phyloP scores from a whole-genome alignment of 495 filamentous ascomycete genomes.

The Xylaria longipes region DNA sequence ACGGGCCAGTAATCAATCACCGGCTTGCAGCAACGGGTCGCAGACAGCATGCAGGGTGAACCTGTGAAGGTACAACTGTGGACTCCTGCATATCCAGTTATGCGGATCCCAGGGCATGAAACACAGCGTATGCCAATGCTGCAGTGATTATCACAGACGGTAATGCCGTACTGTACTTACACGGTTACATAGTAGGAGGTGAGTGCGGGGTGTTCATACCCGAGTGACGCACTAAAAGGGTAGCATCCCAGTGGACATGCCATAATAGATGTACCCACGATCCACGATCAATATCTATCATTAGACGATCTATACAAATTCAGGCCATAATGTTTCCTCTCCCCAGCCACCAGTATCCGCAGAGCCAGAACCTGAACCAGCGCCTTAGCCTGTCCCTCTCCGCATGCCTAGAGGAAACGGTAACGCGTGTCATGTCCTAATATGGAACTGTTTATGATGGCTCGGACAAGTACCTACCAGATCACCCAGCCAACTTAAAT shows the following conservation, averaged over 20 bases:
- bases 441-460: not conserved
- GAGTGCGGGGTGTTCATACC: constrained; percentile 14
- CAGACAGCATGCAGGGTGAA: constrained; percentile 9
- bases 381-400: not conserved
- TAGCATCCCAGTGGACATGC: not conserved
- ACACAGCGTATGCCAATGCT: constrained; percentile 14
- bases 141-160: constrained; percentile 20
- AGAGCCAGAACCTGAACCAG: constrained; percentile 4
- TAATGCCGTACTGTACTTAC: constrained; percentile 1
- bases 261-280: not conserved
- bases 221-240: not conserved
- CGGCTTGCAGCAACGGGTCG: constrained; percentile 18
- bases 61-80: constrained; percentile 3
- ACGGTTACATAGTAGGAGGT: too few species aligned
- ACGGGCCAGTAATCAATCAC: constrained; percentile 9
- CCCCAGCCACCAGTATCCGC: not conserved
- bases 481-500: constrained; percentile 11
- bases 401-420: not conserved
- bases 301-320: not conserved
- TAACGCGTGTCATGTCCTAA: not conserved
- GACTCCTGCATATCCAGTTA: constrained; percentile 24
- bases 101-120: constrained; percentile 25
- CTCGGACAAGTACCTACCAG: not conserved
- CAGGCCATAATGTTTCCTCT: not conserved
- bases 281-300: constrained; percentile 3